phyloP scores from a whole-genome alignment of 495 filamentous ascomycete genomes.

The Ascodesmis nigricans region DNA sequence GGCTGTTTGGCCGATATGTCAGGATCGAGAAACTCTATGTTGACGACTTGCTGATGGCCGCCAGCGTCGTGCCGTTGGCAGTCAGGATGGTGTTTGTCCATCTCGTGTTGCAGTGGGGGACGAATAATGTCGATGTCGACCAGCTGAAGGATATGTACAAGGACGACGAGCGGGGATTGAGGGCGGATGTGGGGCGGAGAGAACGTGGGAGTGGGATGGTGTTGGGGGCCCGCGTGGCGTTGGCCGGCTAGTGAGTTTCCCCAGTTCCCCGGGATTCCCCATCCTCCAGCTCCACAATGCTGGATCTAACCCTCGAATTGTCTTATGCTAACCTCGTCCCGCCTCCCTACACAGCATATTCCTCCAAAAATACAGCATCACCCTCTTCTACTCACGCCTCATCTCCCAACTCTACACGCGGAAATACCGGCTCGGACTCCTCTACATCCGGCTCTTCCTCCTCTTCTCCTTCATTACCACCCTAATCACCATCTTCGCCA shows the following conservation, averaged over 20 bases:
- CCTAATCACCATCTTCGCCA: slow-evolving; percentile 55
- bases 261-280: too few relatives aligned
- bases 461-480: slow-evolving; percentile 53
- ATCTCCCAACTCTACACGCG: slow-evolving; percentile 43
- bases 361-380: slow-evolving; percentile 74
- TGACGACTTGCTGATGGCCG: slow-evolving; percentile 72
- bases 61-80: slow-evolving; percentile 57
- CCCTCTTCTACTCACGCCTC: slow-evolving; percentile 72
- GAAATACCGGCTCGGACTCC: slow-evolving; percentile 42
- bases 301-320: too few relatives aligned
- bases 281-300: too few relatives aligned
- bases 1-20: slow-evolving; percentile 56
- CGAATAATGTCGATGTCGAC: slow-evolving; percentile 48
- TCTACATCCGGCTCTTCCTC: slow-evolving; percentile 51
- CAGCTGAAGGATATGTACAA: slow-evolving; percentile 24
- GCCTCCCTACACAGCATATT: slow-evolving; percentile 42
- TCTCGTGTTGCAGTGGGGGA: slow-evolving; percentile 60
- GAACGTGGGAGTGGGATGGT: slow-evolving; percentile 42
- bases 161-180: not conserved
- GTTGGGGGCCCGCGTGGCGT: slow-evolving; percentile 41
- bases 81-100: slow-evolving; percentile 72
- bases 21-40: slow-evolving; percentile 59
- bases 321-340: too few relatives aligned
- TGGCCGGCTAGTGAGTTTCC: slow-evolving; percentile 41
- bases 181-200: slow-evolving; percentile 29